Base-by-base conservation (phyloP, 2,329 filamentous ascomycete species). In the Claviceps sp. region DNA sequence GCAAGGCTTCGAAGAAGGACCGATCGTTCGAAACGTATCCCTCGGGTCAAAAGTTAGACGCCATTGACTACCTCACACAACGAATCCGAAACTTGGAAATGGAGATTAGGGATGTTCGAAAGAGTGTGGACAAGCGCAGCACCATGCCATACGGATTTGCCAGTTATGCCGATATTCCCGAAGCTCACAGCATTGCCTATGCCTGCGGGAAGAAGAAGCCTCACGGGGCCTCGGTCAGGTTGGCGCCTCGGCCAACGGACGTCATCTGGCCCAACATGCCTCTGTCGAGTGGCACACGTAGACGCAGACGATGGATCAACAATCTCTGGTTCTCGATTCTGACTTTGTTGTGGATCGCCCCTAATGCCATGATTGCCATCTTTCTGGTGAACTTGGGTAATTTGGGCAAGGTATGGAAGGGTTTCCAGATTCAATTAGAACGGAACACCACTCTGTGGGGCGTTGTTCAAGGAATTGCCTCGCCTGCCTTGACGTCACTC, bases 181-280 rank as follows among this genome's bases (percentile, higher is more conserved):
- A 95, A 60, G 88, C 93, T 0, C 93, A 98, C 63, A 80, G 79
- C 20, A 89, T 95, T 56, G 93, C 90, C 11, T 95, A 86, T 67
- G 78, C 83, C 9, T 81, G 85, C 22, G 85, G 86, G 54, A 86
- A 82, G 48, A 93, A 93, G 71, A 85, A 85, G 59, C 87, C 88
- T 0, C 76, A 86, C 42, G 88, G 88, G 5, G 82, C 88, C 0
- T 86, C 79, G 0, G 80, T 98, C 52, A 75, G 72, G 5, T 75
- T 97, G 14, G 90, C 93, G 1, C 89, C 93, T 2, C 81, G 82
- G 54, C 91, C 93, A 3, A 88, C 86, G 63, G 91, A 97, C 64
- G 79, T 98, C 50, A 95, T 98, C 57, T 98, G 93, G 93, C 85
- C 88, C 64, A 98, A 98, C 62, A 78, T 98, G 71, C 77, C 81